Evolutionary conservation across 2,329 filamentous ascomycete genomes (phyloP).

Genomic region (Aspergillus fumigatiaffinis): DNA sequence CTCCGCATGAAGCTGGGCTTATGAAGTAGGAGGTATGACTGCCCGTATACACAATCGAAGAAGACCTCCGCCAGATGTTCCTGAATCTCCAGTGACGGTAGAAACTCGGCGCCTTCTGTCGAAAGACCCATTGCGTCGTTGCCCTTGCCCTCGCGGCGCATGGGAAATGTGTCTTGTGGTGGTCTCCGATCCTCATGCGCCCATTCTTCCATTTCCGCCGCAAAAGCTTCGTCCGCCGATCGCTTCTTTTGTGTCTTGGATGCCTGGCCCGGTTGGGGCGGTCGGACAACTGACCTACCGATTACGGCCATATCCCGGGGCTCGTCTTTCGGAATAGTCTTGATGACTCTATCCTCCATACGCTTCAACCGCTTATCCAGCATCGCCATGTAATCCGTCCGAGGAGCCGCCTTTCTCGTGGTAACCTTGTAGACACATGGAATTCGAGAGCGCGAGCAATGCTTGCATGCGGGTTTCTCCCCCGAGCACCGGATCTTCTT

Average conservation of each 20-base stretch:
- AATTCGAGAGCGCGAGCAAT: conserved; percentile 86
- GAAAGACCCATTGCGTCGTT: conserved; percentile 72
- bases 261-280: conserved; percentile 58
- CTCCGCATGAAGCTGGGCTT: conserved; percentile 97
- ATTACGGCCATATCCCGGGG: conserved; percentile 64
- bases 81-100: conserved; percentile 83
- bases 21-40: conserved; percentile 89
- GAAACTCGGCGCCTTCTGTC: conserved; percentile 73
- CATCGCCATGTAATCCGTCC: conserved; percentile 99
- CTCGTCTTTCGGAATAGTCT: conserved; percentile 85
- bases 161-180: conserved; percentile 48
- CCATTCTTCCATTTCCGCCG: conserved; percentile 76
- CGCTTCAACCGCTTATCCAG: conserved; percentile 90
- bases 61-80: conserved; percentile 92
- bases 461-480: conserved; percentile 96
- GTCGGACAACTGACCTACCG: conserved; percentile 79
- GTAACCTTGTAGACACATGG: conserved; percentile 98
- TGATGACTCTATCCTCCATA: conserved; percentile 98
- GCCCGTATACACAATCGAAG: conserved; percentile 93
- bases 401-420: conserved; percentile 84
- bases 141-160: conserved; percentile 57
- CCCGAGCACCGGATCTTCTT: conserved; percentile 99
- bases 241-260: conserved; percentile 71
- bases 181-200: conserved; percentile 56
- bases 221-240: conserved; percentile 81